These are phyloP conservation scores for Vigna reflexopilosa DNA, from an alignment of 306 rosid genomes.

Conservation along the genomic window DNA sequence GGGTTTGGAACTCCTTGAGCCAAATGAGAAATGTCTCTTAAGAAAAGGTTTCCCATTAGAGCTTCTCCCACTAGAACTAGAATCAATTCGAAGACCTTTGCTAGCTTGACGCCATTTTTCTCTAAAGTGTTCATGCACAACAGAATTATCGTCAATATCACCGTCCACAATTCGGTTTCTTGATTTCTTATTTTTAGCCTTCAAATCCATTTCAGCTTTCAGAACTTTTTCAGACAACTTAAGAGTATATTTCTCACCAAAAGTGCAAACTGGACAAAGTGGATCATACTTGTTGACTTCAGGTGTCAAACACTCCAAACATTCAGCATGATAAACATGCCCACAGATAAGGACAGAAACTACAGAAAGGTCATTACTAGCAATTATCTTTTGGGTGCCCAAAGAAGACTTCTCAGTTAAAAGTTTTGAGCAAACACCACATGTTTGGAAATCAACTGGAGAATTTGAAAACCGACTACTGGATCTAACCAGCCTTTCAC, in stretches of 20 bases:
- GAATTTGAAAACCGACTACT: constrained; percentile 63
- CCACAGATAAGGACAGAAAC: constrained; percentile 88
- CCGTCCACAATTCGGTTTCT: constrained; percentile 64
- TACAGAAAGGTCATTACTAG: constrained; percentile 64
- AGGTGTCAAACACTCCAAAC: constrained; percentile 84
- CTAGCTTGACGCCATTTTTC: constrained; percentile 56
- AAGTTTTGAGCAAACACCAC: constrained; percentile 69
- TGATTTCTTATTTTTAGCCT: constrained; percentile 69
- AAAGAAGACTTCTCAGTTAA: constrained; percentile 65
- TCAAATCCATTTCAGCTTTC: constrained; percentile 79
- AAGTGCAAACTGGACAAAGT: constrained; percentile 82
- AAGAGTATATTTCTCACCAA: constrained; percentile 75
- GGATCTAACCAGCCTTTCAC: constrained; percentile 68
- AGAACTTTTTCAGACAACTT: constrained; percentile 73
- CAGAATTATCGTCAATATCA: constrained; percentile 62
- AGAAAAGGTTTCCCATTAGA: constrained; percentile 74
- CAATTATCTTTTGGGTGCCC: constrained; percentile 65
- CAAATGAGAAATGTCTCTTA: constrained; percentile 85
- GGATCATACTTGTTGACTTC: constrained; percentile 87
- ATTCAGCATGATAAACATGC: constrained; percentile 90
- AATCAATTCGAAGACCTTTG: constrained; percentile 59
- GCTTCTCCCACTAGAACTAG: constrained; percentile 73
- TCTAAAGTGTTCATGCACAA: constrained; percentile 59
- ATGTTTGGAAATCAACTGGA: constrained; percentile 68
- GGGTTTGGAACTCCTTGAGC: constrained; percentile 73